phyloP scores from a whole-genome alignment of 2,329 filamentous ascomycete genomes.

The Penicillium sp. region DNA sequence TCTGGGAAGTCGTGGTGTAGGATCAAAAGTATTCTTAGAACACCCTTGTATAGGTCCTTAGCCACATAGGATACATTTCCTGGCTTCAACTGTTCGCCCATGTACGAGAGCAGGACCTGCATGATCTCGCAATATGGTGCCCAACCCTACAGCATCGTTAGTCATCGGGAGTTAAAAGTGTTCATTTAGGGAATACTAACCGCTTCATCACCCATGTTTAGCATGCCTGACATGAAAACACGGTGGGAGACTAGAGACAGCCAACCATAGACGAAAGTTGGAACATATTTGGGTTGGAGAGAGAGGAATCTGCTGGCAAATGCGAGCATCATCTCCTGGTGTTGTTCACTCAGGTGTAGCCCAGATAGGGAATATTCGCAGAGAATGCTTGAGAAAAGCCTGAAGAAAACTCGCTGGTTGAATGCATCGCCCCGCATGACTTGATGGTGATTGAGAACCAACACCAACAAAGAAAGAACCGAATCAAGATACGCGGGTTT shows the following conservation, averaged over 20 bases:
- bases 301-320: conserved; percentile 69
- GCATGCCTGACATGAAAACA: conserved; percentile 73
- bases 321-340: conserved; percentile 66
- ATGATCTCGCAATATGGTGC: conserved; percentile 68
- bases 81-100: conserved; percentile 75
- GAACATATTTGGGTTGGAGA: conserved; percentile 72
- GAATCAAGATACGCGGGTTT: conserved; percentile 73
- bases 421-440: conserved; percentile 74
- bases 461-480: conserved; percentile 69
- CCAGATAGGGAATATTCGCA: conserved; percentile 64
- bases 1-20: conserved; percentile 94
- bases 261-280: conserved; percentile 84
- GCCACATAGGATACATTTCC: conserved; percentile 64
- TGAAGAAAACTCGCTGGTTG: conserved; percentile 86
- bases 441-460: conserved; percentile 83
- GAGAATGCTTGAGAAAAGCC: conserved; percentile 78
- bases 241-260: conserved; percentile 77
- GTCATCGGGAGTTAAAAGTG: not conserved
- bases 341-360: conserved; percentile 56
- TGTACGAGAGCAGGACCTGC: conserved; percentile 66
- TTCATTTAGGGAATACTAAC: conserved; percentile 19
- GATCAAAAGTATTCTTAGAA: conserved; percentile 75
- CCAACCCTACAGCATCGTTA: conserved; percentile 58
- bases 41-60: conserved; percentile 80
- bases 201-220: conserved; percentile 61